These are phyloP conservation scores for Russula olivacea DNA, from an alignment of 768 basidiomycete genomes.

Conservation along the genomic window DNA sequence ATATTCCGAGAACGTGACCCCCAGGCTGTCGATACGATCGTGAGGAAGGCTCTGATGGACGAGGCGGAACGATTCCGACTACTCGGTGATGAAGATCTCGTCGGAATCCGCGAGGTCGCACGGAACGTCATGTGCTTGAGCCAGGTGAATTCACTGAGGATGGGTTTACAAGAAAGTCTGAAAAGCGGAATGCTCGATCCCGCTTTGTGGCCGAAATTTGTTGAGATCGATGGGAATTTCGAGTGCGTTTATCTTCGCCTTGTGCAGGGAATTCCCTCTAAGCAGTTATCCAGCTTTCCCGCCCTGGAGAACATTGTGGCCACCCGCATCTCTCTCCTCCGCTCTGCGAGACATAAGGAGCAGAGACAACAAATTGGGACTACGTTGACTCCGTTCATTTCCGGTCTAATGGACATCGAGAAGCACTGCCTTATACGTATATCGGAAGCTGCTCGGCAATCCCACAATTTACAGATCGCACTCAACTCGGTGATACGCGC, in stretches of 20 bases:
- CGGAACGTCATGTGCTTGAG: conserved; percentile 75
- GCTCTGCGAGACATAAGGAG: conserved; percentile 62
- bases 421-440: conserved; percentile 64
- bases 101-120: conserved; percentile 62
- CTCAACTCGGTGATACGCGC: conserved; percentile 80
- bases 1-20: conserved; percentile 73
- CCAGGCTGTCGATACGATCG: conserved; percentile 40
- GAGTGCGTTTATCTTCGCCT: conserved; percentile 45
- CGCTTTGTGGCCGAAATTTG: conserved; percentile 40
- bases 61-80: conserved; percentile 60
- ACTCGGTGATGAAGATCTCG: conserved; percentile 74
- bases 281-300: conserved; percentile 48
- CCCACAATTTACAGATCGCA: conserved; percentile 70
- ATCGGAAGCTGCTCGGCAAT: conserved; percentile 62
- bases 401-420: conserved; percentile 52
- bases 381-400: conserved; percentile 48
- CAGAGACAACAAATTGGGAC: conserved; percentile 73
- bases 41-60: conserved; percentile 46
- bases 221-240: conserved; percentile 48
- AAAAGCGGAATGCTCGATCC: conserved; percentile 33
- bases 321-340: conserved; percentile 75
- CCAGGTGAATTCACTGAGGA: conserved; percentile 66
- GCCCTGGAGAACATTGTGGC: conserved; percentile 74
- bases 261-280: conserved; percentile 16
- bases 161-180: conserved; percentile 34